These are phyloP conservation scores for Podospora australis DNA, from an alignment of 495 filamentous ascomycete species.

Conservation along the genomic window DNA sequence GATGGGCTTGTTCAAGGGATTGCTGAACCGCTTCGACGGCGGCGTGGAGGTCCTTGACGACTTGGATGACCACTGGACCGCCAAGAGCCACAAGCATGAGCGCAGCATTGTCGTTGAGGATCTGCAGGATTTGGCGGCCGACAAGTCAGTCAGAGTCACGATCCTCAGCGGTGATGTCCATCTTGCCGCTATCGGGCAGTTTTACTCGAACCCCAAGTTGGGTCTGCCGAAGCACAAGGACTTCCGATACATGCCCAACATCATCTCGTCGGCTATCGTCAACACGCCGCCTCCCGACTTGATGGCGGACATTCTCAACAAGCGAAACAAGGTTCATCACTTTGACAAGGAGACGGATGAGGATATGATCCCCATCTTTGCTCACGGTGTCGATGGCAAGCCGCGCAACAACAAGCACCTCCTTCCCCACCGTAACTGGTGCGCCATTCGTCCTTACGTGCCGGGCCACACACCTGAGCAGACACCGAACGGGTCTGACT, in stretches of 20 bases:
- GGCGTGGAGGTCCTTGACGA: constrained; percentile 92
- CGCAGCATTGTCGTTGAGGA: constrained; percentile 81
- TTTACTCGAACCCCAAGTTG: constrained; percentile 83
- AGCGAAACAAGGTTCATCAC: constrained; percentile 89
- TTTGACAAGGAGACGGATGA: constrained; percentile 81
- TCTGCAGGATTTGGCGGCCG: constrained; percentile 81
- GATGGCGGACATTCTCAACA: constrained; percentile 87
- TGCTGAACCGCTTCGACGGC: constrained; percentile 86
- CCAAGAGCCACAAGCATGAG: constrained; percentile 85
- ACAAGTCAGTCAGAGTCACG: constrained; percentile 86
- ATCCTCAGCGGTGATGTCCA: constrained; percentile 94
- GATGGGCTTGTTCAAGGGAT: constrained; percentile 67
- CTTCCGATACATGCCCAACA: constrained; percentile 86
- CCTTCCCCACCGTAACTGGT: constrained; percentile 91
- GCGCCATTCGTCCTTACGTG: constrained; percentile 74
- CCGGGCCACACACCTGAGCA: constrained; percentile 68
- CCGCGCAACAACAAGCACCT: constrained; percentile 83
- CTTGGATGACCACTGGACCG: constrained; percentile 94
- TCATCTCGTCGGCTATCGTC: constrained; percentile 87
- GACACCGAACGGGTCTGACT: constrained; percentile 46
- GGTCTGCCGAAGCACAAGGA: constrained; percentile 78
- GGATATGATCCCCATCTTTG: constrained; percentile 90
- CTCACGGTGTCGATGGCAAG: constrained; percentile 80
- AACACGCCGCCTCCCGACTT: constrained; percentile 86
- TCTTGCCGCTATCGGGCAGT: constrained; percentile 85